Conservation (phyloP, 805 yeast genomes). For the Ascoidea rubescens region DNA sequence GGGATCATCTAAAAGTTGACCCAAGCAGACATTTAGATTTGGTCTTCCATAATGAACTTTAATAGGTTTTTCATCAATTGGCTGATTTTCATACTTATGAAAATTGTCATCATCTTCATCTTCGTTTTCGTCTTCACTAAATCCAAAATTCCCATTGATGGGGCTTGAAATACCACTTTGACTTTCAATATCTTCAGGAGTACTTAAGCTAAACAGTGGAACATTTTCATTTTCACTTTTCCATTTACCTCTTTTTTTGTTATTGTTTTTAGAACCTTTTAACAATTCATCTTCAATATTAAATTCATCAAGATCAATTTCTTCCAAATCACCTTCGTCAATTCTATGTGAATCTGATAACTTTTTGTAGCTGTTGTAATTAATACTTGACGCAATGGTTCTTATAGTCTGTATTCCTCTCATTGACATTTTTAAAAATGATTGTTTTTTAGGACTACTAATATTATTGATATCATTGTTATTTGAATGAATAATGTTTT, state of each 20-base stretch:
- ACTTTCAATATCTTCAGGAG: too few relatives aligned
- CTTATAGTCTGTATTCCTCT: background rate
- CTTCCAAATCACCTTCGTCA: background rate
- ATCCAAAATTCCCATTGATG: background rate
- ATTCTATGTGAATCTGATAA: background rate
- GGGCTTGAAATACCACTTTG: too few relatives aligned
- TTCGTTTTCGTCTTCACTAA: constrained; percentile 9
- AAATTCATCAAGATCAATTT: background rate
- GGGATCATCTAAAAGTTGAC: constrained; percentile 11
- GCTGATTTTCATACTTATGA: background rate
- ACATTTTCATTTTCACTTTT: too few relatives aligned
- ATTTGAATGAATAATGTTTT: background rate
- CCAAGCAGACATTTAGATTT: constrained; percentile 20
- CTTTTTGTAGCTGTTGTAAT: background rate
- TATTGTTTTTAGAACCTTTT: too few relatives aligned
- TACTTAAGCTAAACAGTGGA: too few relatives aligned
- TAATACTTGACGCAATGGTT: background rate
- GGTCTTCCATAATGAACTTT: constrained; percentile 27
- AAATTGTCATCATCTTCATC: background rate
- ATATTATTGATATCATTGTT: background rate
- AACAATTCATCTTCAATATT: background rate
- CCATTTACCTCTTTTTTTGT: too few relatives aligned
- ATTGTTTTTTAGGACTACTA: too few relatives aligned
- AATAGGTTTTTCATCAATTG: constrained; percentile 2
- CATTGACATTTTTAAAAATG: background rate